A percentile compares a stretch with the other conserved stretches of the same genome.
These are phyloP conservation scores for Trypanosoma rangeli DNA, from an alignment of 208 protist species.

Conservation along the genomic window DNA sequence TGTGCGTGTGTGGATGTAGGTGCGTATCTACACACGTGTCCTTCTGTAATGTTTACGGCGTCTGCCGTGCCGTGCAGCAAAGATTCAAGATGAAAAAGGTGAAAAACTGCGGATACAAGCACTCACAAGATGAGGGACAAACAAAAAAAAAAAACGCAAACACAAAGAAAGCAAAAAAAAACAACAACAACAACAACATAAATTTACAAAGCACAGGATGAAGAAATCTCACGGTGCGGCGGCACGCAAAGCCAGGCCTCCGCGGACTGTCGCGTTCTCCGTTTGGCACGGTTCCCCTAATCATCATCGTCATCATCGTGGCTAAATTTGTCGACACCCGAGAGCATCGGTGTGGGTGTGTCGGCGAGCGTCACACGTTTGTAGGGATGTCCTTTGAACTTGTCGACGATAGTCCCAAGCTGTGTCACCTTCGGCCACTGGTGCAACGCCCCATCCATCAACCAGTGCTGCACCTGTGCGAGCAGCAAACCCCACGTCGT, in stretches of 20 bases:
- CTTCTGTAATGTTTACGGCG: not conserved
- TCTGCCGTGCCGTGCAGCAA: too few relatives aligned
- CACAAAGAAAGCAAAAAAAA: conserved; percentile 11
- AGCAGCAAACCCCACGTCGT: conserved; percentile 51
- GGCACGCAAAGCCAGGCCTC: too few relatives aligned
- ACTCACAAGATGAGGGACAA: conserved; percentile 4
- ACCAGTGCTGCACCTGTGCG: conserved; percentile 44
- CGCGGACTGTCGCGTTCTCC: too few relatives aligned
- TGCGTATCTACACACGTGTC: not conserved
- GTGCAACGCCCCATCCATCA: conserved; percentile 49
- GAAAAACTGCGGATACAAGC: not conserved
- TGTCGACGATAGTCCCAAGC: conserved; percentile 58
- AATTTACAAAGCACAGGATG: too few relatives aligned
- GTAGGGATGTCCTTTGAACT: not conserved
- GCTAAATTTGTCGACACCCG: not conserved
- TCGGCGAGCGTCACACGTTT: conserved; percentile 5
- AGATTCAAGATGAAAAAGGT: not conserved
- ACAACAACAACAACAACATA: not conserved
- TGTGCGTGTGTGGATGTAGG: not conserved
- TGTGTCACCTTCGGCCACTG: conserved; percentile 86
- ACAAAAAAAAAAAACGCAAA: conserved; percentile 3
- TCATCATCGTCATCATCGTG: not conserved
- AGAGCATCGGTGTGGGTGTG: conserved; percentile 3
- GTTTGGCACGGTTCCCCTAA: not conserved
- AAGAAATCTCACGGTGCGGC: too few relatives aligned